phyloP scores from a whole-genome alignment of 2,329 filamentous ascomycete genomes.

The Botrytis tulipae region DNA sequence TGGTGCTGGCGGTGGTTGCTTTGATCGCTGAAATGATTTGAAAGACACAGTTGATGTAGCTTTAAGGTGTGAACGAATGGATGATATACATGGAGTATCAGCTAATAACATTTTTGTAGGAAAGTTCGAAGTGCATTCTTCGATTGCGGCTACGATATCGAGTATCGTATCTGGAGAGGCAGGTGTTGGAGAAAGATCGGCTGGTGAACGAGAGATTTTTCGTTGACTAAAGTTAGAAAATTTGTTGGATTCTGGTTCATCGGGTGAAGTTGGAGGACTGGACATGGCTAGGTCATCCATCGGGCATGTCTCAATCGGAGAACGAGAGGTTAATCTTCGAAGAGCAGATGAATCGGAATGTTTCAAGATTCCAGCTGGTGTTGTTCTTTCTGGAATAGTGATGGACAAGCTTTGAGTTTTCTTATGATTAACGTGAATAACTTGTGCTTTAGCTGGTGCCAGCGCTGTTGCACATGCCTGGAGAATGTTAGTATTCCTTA shows the following conservation, averaged over 20 bases:
- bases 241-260: not conserved
- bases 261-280: conserved; percentile 16
- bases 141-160: conserved; percentile 28
- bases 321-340: not conserved
- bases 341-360: conserved; percentile 8
- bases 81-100: conserved; percentile 27
- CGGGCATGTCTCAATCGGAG: not conserved
- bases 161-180: conserved; percentile 6
- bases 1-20: conserved; percentile 6
- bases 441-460: conserved; percentile 29
- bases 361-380: conserved; percentile 19
- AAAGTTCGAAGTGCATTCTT: conserved; percentile 26
- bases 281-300: conserved; percentile 11
- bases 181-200: not conserved
- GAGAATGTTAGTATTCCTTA: not conserved
- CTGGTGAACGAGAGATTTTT: not conserved
- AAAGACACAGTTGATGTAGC: not conserved
- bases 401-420: conserved; percentile 18
- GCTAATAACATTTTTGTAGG: conserved; percentile 29
- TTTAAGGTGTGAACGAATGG: conserved; percentile 25
- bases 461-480: conserved; percentile 33
- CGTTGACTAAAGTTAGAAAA: not conserved
- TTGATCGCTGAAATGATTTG: not conserved
- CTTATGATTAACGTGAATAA: conserved; percentile 29
- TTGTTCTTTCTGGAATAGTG: conserved; percentile 29